Evolutionary conservation across 176 grass and related monocot species (phyloP).

Genomic region (Alloteropsis semialata): DNA sequence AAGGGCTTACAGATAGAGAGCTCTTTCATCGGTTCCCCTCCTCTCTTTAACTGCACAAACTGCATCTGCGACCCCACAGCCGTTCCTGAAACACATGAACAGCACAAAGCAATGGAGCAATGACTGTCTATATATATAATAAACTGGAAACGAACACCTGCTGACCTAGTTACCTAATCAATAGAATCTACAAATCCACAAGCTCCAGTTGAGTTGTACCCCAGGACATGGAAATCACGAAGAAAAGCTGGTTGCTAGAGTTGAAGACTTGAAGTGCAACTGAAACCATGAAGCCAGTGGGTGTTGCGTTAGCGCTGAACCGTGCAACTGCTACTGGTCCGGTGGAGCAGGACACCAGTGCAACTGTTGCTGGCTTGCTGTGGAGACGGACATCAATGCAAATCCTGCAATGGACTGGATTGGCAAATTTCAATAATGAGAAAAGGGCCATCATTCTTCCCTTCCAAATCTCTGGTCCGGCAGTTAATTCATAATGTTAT

Average conservation of each 20-base stretch:
- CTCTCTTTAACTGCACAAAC: too few relatives aligned
- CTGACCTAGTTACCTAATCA: background rate
- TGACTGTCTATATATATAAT: too few relatives aligned
- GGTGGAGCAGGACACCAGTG: too few relatives aligned
- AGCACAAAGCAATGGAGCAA: background rate
- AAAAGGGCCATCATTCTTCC: background rate
- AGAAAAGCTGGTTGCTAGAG: background rate
- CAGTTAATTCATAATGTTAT: background rate
- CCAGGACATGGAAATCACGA: background rate
- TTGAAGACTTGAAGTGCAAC: background rate
- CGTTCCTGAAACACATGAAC: background rate
- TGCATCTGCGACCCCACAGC: too few relatives aligned
- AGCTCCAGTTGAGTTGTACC: background rate
- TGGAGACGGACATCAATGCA: background rate
- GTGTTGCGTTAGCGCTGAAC: too few relatives aligned
- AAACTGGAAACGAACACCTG: too few relatives aligned
- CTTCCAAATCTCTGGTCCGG: background rate
- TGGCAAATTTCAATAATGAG: background rate
- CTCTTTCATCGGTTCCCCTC: background rate
- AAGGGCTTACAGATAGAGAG: background rate
- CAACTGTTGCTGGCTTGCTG: too few relatives aligned
- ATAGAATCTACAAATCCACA: background rate
- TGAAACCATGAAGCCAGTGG: too few relatives aligned
- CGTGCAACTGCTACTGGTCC: too few relatives aligned
- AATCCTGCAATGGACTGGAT: background rate